phyloP scores from a whole-genome alignment of 1,284 basidiomycete species.

The Chiua sp. region DNA sequence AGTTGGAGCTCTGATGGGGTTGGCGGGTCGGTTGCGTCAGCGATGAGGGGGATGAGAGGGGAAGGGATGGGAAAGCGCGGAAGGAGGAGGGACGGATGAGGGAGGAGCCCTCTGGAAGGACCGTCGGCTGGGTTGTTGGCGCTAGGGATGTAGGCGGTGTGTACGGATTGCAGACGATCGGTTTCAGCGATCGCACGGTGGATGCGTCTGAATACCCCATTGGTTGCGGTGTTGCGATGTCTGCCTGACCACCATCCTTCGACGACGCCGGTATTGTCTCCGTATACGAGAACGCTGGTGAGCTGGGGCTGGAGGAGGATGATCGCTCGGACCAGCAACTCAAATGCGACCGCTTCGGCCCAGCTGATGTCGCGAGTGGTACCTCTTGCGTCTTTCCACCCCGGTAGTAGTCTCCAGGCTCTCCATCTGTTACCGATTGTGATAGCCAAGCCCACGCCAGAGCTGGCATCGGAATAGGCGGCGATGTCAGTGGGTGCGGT shows the following conservation, averaged over 20 bases:
- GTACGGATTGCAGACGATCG: background rate
- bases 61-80: constrained; percentile 18
- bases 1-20: no score
- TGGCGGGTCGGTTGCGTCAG: background rate
- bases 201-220: constrained; percentile 23
- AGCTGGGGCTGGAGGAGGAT: accelerated
- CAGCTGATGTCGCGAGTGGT: constrained; percentile 18
- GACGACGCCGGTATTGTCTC: constrained; percentile 46
- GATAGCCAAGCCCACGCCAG: constrained; percentile 6
- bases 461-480: constrained; percentile 10
- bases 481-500: background rate
- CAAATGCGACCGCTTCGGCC: constrained; percentile 10
- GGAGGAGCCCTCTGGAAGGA: constrained; percentile 23
- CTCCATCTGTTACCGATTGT: background rate
- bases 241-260: constrained; percentile 45
- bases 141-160: constrained; percentile 34
- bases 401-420: constrained; percentile 8
- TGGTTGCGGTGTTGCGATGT: constrained; percentile 35
- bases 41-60: background rate
- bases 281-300: constrained; percentile 18
- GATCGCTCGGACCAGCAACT: constrained; percentile 39
- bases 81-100: constrained; percentile 13
- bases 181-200: no score
- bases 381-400: background rate
- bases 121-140: constrained; percentile 24